phyloP scores from a whole-genome alignment of 345 rosid species.

The Abelmoschus esculentus region DNA sequence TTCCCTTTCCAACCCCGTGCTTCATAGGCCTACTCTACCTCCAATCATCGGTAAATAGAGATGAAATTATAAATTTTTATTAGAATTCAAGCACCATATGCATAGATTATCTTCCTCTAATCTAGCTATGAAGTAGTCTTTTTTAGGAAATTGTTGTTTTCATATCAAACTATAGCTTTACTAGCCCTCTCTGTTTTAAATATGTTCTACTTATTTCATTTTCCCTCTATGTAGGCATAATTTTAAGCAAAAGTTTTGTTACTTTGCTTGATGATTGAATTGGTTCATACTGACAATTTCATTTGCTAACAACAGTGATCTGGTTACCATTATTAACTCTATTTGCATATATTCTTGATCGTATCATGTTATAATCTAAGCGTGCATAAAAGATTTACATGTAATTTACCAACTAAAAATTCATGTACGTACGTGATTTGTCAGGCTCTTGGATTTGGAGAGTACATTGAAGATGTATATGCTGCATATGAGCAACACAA shows the following conservation, averaged over 20 bases:
- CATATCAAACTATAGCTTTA: neutral
- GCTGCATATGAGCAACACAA: slow-evolving; percentile 97
- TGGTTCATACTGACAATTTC: no score
- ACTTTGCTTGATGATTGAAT: no score
- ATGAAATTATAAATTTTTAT: neutral
- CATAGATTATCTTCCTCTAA: neutral
- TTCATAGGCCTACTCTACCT: neutral
- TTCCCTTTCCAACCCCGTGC: no score
- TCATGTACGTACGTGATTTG: slow-evolving; percentile 1
- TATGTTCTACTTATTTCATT: neutral
- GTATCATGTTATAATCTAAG: no score
- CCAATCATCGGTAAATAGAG: neutral
- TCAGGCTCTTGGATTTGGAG: slow-evolving; percentile 97
- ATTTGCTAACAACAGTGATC: no score
- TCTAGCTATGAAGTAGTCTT: neutral
- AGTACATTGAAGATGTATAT: slow-evolving; percentile 93
- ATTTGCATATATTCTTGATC: no score
- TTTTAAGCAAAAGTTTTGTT: no score
- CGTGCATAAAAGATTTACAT: no score
- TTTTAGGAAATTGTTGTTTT: neutral
- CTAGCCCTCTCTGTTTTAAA: neutral
- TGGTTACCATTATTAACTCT: no score
- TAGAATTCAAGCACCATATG: neutral
- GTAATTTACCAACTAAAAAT: neutral
- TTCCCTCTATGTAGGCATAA: neutral